A percentile compares a stretch with the other conserved stretches of the same genome.
phyloP scores from a whole-genome alignment of 2,329 filamentous ascomycete genomes.

The Trichoderma simmonsii region DNA sequence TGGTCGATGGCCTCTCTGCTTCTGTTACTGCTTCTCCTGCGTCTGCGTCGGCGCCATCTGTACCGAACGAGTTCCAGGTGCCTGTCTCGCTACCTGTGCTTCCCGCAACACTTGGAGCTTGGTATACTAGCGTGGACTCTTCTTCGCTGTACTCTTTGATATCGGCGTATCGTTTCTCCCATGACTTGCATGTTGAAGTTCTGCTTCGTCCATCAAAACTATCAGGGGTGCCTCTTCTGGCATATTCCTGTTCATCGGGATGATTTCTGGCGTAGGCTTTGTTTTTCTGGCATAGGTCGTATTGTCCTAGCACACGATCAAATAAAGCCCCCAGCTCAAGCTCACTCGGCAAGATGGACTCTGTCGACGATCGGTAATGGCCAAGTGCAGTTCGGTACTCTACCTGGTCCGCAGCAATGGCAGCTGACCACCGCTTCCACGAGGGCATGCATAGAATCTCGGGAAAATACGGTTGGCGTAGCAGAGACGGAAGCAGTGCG shows the following conservation, averaged over 20 bases:
- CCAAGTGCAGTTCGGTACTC: constrained; percentile 26
- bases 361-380: constrained; percentile 14
- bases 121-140: not conserved
- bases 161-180: not conserved
- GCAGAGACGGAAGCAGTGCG: constrained; percentile 23
- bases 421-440: constrained; percentile 28
- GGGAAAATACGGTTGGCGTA: constrained; percentile 26
- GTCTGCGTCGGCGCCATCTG: not conserved
- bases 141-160: not conserved
- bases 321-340: constrained; percentile 7
- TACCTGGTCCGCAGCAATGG: constrained; percentile 28
- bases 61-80: not conserved
- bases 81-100: constrained; percentile 3
- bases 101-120: not conserved
- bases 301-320: not conserved
- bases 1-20: not conserved
- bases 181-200: not conserved
- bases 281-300: not conserved
- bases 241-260: no score
- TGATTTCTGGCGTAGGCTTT: not conserved
- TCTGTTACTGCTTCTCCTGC: not conserved
- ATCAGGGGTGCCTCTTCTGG: not conserved
- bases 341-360: constrained; percentile 9
- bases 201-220: not conserved
- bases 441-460: constrained; percentile 25